Base-by-base conservation (phyloP, 331 rosid species). In the Erythrophleum ivorense region DNA sequence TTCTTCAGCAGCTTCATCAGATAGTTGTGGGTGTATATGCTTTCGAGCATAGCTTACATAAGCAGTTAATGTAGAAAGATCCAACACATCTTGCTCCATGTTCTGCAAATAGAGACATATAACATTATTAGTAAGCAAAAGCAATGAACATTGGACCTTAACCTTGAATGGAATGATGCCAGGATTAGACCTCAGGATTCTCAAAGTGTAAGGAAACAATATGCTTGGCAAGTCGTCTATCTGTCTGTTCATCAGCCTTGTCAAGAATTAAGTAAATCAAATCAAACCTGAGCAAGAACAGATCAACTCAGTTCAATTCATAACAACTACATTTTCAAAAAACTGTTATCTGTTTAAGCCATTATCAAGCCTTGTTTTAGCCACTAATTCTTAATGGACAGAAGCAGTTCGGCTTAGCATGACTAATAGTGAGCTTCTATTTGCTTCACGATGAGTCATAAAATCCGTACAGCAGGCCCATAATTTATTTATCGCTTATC, bases 1-100 rank as follows among this genome's bases (percentile, higher is more conserved):
- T 83, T 95, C 97, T 86, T 93, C 98, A 18, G 99, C 99, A 53
- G 98, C 99, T 84, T 95, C 99, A 79, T 93, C 98, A 60, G 99
- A 91, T 73, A 91, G 83, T 64, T 89, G 81, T 6, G 99, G 99
- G 79, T 90, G 93, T 85, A 91, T 88, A 86, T 93, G 85, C 91
- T 86, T 93, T 66, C 99, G 88, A 38, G 99, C 99, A 75, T 93
- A 93, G 81, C 99, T 91, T 55, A 95, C 87, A 77, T 93, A 95
- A 52, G 94, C 88, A 29, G 94, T 95, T 84, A 95, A 82, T 0
- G 91, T 93, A 72, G 91, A 78, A 78, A 95, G 75, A 84, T 95
- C 99, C 86, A 95, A 63, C 74, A 87, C 90, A 81, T 93, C 92
- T 58, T 90, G 97, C 87, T 89, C 94, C 36, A 87, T 48, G 67